Conservation (phyloP, 2,329 filamentous ascomycete genomes). For the Aspergillus sergii region DNA sequence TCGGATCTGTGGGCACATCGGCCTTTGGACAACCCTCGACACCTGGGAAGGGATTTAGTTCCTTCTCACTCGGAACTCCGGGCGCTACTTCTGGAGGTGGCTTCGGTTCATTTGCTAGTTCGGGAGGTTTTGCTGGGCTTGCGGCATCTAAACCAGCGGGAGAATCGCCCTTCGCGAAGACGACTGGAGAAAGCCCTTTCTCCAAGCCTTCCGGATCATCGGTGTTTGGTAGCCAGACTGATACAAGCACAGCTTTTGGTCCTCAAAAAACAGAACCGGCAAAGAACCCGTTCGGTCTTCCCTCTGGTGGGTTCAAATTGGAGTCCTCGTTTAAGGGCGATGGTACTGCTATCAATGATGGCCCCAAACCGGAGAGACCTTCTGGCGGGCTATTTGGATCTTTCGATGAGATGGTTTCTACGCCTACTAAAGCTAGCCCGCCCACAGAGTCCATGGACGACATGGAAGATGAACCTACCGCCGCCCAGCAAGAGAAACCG, state of each 20-base stretch:
- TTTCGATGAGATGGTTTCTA: constrained; percentile 45
- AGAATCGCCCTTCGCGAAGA: constrained; percentile 32
- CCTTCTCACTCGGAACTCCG: constrained; percentile 26
- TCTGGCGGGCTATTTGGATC: constrained; percentile 36
- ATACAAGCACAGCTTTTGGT: constrained; percentile 29
- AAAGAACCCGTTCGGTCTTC: constrained; percentile 33
- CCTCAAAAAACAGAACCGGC: constrained; percentile 29
- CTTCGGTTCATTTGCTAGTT: constrained; percentile 38
- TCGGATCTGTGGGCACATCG: constrained; percentile 26
- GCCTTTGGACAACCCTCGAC: constrained; percentile 37
- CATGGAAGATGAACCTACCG: constrained; percentile 31
- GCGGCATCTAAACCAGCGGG: constrained; percentile 26
- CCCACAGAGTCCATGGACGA: constrained; percentile 43
- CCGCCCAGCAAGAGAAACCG: constrained; percentile 23
- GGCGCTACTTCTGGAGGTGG: constrained; percentile 29
- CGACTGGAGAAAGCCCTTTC: constrained; percentile 31
- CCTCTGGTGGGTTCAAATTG: constrained; percentile 41
- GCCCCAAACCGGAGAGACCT: constrained; percentile 40
- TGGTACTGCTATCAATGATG: constrained; percentile 42
- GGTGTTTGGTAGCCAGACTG: constrained; percentile 31
- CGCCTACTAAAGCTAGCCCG: constrained; percentile 33
- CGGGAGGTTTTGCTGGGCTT: constrained; percentile 29
- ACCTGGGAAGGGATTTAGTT: constrained; percentile 26
- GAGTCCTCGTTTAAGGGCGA: constrained; percentile 50
- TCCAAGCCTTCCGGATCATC: constrained; percentile 31